Evolutionary conservation across 495 filamentous ascomycete genomes (phyloP), one percentile per base, ranked within the genome.

Genomic region (Xylaria palmicola): DNA sequence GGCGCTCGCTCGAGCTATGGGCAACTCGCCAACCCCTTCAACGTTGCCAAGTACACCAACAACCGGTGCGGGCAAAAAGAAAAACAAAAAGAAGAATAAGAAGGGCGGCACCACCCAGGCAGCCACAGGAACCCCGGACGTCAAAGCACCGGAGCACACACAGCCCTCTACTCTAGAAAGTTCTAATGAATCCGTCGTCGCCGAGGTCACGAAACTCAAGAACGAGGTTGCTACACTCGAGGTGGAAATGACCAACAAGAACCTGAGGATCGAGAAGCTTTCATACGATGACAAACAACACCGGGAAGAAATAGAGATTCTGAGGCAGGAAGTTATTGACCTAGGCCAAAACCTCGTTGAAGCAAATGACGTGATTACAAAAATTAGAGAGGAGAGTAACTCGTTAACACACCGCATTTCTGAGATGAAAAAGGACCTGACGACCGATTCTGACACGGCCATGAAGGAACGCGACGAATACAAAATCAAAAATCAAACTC

Each of bases 41-140:
- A n/a, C n/a, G n/a, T n/a, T n/a, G 27, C 59, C 68, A 10, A 44
- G 63, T 12, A 50, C 64, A 5, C 53, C 75, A 20, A 44, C 68
- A 10, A 22, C 69, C 0, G 63, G 66, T n/a, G 74, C 68, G 5
- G 73, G 74, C 19, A 91, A 88, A 72, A 91, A 88, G 72, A 94
- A 92, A 78, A 96, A 90, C 69, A 94, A 90, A 52, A 94, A 93
- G 72, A 96, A 93, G 80, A 96, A 94, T 82, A 96, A 91, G 80
- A 86, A 85, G 39, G 84, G 81, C 15, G 86, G 84, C 51, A 78
- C 73, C 45, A 50, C 77, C 4, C 54, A 59, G 4, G 49, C 66
- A 13, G 51, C 59, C 8, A 2, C 57, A 0, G 72, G 71, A 34
- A 32, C 59, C 34, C 51, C 67, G 13, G 30, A 62, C 17, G 70